Base-by-base conservation (phyloP, 2,329 filamentous ascomycete species). In the Fusarium scirpi region DNA sequence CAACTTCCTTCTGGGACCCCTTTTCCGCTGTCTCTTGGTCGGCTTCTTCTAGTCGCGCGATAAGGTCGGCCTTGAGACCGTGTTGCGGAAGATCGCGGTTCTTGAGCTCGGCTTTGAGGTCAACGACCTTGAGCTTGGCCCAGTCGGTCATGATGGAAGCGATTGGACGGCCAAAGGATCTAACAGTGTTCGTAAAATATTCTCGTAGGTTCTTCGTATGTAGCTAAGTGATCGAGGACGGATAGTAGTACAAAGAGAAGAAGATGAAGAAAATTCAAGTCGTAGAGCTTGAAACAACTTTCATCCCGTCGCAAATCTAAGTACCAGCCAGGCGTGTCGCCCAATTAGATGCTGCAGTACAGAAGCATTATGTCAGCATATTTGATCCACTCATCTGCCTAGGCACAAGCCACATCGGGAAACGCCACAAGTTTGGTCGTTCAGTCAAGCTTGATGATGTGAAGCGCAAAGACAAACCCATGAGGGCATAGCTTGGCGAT, bases 31-130 rank as follows among this genome's bases (percentile, higher is more conserved):
- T 22, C 16, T 74, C 59, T 16, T 66, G 44, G n/a, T 76, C 74
- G 30, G 60, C 63, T 49, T 72, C 69, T n/a, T 46, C 67, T 29
- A 95, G 81, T 63, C 91, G 88, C 65, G 90, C 86, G 59, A 94
- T 85, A 48, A 94, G 86, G 64, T 91, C 92, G 25, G 89, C 85
- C 78, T 94, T 92, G 55, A 94, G 85, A 11, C 92, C 92, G 25
- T 87, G 87, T 66, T 89, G 87, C 8, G 89, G 83, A 41, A 94
- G 86, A n/a, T 90, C 89, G 69, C 92, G 88, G 62, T 84, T 85
- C 80, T 92, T 94, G 44, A 94, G 85, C 82, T 94, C 91, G 24
- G 88, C 88, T 80, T 91, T 92, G 62, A 95, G 86, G 75, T 94
- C 91, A 34, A 90, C 84, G 68, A 95, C 92, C 81, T 92, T 94